Evolutionary conservation across 2,329 filamentous ascomycete species (phyloP), one percentile per base, ranked within the genome.

Genomic region (Pseudocercospora fuligena): DNA sequence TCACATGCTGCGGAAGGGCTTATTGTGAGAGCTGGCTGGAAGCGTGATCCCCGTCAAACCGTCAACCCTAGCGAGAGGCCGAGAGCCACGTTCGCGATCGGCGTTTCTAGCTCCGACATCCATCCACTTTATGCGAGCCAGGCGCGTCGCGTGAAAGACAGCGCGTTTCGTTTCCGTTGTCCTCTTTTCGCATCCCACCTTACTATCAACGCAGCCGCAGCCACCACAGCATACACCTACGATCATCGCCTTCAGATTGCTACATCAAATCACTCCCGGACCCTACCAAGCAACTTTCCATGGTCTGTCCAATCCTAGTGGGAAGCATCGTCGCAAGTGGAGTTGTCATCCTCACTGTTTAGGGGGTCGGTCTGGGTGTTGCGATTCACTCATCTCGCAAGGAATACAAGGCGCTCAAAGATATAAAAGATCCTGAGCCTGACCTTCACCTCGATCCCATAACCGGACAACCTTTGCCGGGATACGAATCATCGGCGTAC

Each of bases 381-480:
- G 46, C n/a, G n/a, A 47, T 47, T 9, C 46, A 47, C n/a, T 19
- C 46, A 7, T 11, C 19, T 16, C 36, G 36, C 36, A 40, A 40
- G 36, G 14, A 40, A 40, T 40, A 40, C 36, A 40, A 40, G 36
- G 16, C 36, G 5, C 36, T 16, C 36, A 40, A 40, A 40, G 36
- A 40, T 7, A 1, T 40, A 12, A 21, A 21, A 51, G 47, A 51
- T 51, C 23, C 53, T 43, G 31, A 33, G 31, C 19, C 51, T 36
- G 36, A 58, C 27, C 21, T 31, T 56, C 46, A 27, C 43, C 46
- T 57, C 25, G 60, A 54, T 40, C 58, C 57, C 25, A 29, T 46
- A 25, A 16, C 61, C 47, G 61, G 27, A 25, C 33, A 27, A 27
- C 62, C 58, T 51, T 65, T 33, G 56, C 51, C 46, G 29, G n/a